Percentiles rank a stretch among this genome's conserved stretches.
Evolutionary conservation across 768 basidiomycete species (phyloP).

Genomic region (Mycena rosella): DNA sequence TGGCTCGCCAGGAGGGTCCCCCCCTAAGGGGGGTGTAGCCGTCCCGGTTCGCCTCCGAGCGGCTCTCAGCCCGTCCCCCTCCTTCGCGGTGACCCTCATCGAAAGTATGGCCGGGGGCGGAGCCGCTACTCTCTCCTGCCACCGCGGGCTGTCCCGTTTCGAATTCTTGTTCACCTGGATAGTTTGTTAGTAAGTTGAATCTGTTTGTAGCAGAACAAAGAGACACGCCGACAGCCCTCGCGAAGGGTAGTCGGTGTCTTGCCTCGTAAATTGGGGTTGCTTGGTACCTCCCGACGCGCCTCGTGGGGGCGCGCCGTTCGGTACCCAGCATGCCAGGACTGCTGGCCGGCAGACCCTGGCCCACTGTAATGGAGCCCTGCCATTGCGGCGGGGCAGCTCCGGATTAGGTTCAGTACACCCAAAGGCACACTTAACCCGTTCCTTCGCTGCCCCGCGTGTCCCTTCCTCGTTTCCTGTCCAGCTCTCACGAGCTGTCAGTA

Average conservation of each 20-base stretch:
- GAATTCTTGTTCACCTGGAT: neutral
- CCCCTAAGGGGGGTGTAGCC: neutral
- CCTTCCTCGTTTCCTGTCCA: too few relatives aligned
- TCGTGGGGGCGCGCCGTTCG: conserved; percentile 4
- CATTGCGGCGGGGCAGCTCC: conserved; percentile 16
- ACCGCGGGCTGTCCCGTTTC: neutral
- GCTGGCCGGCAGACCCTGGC: conserved; percentile 29
- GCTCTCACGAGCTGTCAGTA: too few relatives aligned
- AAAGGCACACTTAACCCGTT: too few relatives aligned
- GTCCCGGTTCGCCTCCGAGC: too few relatives aligned
- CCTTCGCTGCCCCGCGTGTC: too few relatives aligned
- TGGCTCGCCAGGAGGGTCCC: conserved; percentile 5
- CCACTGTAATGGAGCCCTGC: conserved; percentile 16
- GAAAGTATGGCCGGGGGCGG: conserved; percentile 7
- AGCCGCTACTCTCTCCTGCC: conserved; percentile 6
- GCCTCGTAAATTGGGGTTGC: conserved; percentile 7
- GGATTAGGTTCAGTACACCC: too few relatives aligned
- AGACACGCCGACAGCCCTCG: conserved; percentile 19
- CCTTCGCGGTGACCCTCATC: conserved; percentile 1
- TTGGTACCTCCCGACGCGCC: neutral
- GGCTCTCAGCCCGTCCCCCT: too few relatives aligned
- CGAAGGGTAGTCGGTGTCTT: conserved; percentile 15
- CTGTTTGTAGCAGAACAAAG: neutral
- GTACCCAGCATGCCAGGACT: conserved; percentile 11
- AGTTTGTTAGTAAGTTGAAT: conserved; percentile 8